Conservation (phyloP, 139 green algal genomes). For the Ostreobium quekettii region DNA sequence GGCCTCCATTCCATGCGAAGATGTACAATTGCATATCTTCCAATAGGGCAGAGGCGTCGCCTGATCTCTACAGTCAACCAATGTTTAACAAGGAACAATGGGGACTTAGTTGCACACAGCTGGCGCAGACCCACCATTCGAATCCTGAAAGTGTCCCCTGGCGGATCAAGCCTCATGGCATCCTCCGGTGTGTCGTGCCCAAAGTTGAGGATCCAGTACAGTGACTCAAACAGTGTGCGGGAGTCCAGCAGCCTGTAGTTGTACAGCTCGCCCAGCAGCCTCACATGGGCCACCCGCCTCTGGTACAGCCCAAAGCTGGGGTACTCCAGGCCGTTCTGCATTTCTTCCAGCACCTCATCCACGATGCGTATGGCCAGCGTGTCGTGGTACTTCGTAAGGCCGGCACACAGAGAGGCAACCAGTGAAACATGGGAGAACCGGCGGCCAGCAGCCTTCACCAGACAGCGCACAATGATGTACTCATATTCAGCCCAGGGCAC, state of each 20-base stretch:
- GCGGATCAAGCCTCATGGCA: constrained; percentile 28
- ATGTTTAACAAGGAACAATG: too few relatives aligned
- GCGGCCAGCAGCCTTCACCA: constrained; percentile 56
- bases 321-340: constrained; percentile 64
- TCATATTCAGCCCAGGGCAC: constrained; percentile 71
- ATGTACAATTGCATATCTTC: too few relatives aligned
- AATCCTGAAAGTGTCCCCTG: constrained; percentile 44
- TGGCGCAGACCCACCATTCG: constrained; percentile 27
- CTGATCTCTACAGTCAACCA: too few relatives aligned
- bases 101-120: too few relatives aligned
- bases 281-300: constrained; percentile 61
- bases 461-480: constrained; percentile 69
- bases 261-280: constrained; percentile 89
- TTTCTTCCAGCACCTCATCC: constrained; percentile 75
- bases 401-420: constrained; percentile 65
- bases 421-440: constrained; percentile 59
- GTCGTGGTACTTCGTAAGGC: constrained; percentile 73
- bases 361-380: constrained; percentile 58
- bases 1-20: too few relatives aligned
- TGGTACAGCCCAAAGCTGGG: constrained; percentile 61
- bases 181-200: constrained; percentile 43
- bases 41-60: too few relatives aligned
- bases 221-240: constrained; percentile 71
- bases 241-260: constrained; percentile 66
- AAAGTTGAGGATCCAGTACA: constrained; percentile 78